Evolutionary conservation across 2,329 filamentous ascomycete species (phyloP).

Genomic region (Aspergillus melleus): DNA sequence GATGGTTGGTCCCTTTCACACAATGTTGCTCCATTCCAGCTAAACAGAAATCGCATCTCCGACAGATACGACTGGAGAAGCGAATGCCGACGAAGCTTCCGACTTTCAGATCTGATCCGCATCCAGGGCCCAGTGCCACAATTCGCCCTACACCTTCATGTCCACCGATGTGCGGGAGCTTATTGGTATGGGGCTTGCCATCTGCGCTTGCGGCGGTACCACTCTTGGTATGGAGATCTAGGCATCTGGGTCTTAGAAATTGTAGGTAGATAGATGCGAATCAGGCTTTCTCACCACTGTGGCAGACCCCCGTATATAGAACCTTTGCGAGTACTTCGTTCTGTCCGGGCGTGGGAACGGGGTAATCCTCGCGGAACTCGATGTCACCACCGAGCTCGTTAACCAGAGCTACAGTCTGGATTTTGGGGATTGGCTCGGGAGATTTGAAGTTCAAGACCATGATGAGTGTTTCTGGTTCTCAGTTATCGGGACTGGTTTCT

Average conservation of each 20-base stretch:
- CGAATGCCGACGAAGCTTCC: conserved; percentile 46
- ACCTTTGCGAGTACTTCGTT: conserved; percentile 49
- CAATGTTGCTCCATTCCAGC: conserved; percentile 45
- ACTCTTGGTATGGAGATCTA: conserved; percentile 44
- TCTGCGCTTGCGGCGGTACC: conserved; percentile 41
- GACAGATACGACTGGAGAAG: conserved; percentile 44
- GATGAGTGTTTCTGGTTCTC: background rate
- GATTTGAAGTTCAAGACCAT: conserved; percentile 8
- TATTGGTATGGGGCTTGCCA: conserved; percentile 42
- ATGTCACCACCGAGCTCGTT: conserved; percentile 41
- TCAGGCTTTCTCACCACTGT: conserved; percentile 46
- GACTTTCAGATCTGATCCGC: conserved; percentile 35
- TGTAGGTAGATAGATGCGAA: background rate
- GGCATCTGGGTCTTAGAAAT: background rate
- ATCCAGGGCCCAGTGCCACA: conserved; percentile 40
- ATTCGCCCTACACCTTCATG: conserved; percentile 49
- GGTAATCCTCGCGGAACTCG: conserved; percentile 44
- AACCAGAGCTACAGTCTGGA: conserved; percentile 46
- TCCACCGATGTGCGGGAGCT: conserved; percentile 48
- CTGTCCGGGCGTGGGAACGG: conserved; percentile 38
- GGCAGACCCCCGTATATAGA: conserved; percentile 48
- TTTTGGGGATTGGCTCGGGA: conserved; percentile 9
- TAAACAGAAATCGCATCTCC: conserved; percentile 47
- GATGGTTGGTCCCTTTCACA: conserved; percentile 44
- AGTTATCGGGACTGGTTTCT: background rate